Base-by-base conservation (phyloP, 2,329 filamentous ascomycete species). In the Trichoderma sp. region DNA sequence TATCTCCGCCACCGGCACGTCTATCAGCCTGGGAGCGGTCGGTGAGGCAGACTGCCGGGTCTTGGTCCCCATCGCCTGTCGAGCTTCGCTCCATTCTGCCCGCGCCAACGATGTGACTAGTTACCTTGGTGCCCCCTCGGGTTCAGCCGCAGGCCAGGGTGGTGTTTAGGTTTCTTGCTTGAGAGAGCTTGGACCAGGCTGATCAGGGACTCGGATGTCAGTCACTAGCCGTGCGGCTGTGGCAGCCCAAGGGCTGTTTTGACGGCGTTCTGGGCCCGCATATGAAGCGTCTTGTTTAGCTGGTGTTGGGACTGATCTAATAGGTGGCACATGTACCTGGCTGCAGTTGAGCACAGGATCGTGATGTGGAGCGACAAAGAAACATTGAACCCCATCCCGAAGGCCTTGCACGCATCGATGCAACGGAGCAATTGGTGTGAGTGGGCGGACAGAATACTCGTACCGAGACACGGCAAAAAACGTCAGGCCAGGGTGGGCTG, bases 61-160 rank as follows among this genome's bases (percentile, higher is more conserved):
- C 56, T 12, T 24, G 8, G 45, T 33, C 41, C 8, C 31, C 45
- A 66, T 66, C 35, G 50, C 3, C 60, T 45, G 35, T 73, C 60
- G 56, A 50, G 6, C 4, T 53, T 53, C 38, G 29, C 31, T 45
- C 59, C 41, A 27, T 38, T 53, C 60, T 50, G 38, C 69, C 29
- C 9, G 69, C 69, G 69, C 69, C 69, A 65, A 21, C 69, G 21
- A 38, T 14, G 60, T 29, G 38, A 64, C 75, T 60, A 62, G 50
- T 50, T 68, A 21, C n/a, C 24, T 50, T 64, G 68, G 69, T 63
- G 69, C 45, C 59, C 50, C 50, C 67, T 72, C 65, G 66, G 75
- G 60, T 68, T 76, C 75, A 76, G 75, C 75, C 75, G 75, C 75
- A 76, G 69, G 50, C 75, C 74, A 71, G 72, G 59, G 75, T 66